Conservation (phyloP, 345 rosid species). For the Eucalyptus decipiens region DNA sequence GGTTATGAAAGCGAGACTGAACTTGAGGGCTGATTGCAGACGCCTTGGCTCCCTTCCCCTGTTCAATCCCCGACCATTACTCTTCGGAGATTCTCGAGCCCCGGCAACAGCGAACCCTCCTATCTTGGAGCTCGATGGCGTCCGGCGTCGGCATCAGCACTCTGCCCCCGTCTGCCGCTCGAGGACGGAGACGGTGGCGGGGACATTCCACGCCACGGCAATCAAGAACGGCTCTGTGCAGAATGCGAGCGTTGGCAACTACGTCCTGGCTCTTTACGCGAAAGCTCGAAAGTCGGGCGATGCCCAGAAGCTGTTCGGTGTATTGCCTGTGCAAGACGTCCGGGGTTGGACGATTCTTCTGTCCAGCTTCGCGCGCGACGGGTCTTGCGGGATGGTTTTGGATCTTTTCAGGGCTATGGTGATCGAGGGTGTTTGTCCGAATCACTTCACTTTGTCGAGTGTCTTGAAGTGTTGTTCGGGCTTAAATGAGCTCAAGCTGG, state of each 20-base stretch:
- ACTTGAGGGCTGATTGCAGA: not conserved
- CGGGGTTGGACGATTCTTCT: slow-evolving; percentile 33
- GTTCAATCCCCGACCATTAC: not conserved
- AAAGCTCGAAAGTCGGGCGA: not conserved
- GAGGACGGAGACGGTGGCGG: not conserved
- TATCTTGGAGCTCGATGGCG: not conserved
- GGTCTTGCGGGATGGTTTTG: slow-evolving; percentile 5
- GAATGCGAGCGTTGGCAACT: not conserved
- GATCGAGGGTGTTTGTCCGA: slow-evolving; percentile 18
- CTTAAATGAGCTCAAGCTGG: slow-evolving; percentile 10
- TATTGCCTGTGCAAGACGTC: slow-evolving; percentile 12
- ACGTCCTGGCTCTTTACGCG: not conserved
- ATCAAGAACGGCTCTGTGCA: slow-evolving; percentile 15
- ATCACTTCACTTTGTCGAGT: slow-evolving; percentile 33
- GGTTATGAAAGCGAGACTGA: not conserved
- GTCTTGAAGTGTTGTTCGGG: slow-evolving; percentile 37
- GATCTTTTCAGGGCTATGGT: slow-evolving; percentile 22
- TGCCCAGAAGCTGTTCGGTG: slow-evolving; percentile 17
- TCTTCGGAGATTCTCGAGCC: not conserved
- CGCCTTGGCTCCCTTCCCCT: not conserved
- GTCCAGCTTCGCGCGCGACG: slow-evolving; percentile 16
- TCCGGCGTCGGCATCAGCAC: not conserved
- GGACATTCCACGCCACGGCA: slow-evolving; percentile 6
- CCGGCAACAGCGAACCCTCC: not conserved
- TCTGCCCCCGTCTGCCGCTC: not conserved